Conservation (phyloP, 495 filamentous ascomycete species). For the Tuber umbilicatum region DNA sequence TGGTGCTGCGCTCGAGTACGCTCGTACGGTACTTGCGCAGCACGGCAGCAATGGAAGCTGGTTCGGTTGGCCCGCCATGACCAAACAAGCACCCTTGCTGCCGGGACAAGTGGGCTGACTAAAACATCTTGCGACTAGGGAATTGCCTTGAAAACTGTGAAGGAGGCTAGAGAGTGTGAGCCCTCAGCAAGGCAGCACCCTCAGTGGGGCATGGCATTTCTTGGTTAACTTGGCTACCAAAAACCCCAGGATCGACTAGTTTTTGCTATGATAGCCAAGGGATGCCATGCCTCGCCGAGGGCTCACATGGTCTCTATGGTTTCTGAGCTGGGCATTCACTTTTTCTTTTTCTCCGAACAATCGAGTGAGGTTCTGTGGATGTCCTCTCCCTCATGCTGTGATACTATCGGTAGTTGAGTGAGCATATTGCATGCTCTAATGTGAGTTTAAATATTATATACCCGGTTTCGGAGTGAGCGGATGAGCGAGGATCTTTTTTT, state of each 20-base stretch:
- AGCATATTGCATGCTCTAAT: background rate
- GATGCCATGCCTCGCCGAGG: no score
- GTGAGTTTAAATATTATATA: background rate
- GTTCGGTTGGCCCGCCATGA: background rate
- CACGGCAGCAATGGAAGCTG: background rate
- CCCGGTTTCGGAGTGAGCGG: background rate
- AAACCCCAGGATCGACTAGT: no score
- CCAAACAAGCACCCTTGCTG: background rate
- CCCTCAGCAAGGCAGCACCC: no score
- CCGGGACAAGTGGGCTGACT: background rate
- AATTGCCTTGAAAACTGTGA: background rate
- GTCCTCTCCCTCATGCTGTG: background rate
- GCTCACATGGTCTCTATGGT: no score
- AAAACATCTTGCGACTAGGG: background rate
- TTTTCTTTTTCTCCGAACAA: background rate
- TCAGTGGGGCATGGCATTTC: no score
- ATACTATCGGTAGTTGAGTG: background rate
- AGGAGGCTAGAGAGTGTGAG: no score
- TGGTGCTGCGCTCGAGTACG: background rate
- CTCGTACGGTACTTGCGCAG: no score
- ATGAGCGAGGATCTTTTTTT: background rate
- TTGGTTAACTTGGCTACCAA: no score
- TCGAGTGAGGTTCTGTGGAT: constrained; percentile 3
- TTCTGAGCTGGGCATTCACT: no score
- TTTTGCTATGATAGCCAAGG: no score